phyloP scores from a whole-genome alignment of 805 yeast genomes.

The Tetrapisispora fleetii region DNA sequence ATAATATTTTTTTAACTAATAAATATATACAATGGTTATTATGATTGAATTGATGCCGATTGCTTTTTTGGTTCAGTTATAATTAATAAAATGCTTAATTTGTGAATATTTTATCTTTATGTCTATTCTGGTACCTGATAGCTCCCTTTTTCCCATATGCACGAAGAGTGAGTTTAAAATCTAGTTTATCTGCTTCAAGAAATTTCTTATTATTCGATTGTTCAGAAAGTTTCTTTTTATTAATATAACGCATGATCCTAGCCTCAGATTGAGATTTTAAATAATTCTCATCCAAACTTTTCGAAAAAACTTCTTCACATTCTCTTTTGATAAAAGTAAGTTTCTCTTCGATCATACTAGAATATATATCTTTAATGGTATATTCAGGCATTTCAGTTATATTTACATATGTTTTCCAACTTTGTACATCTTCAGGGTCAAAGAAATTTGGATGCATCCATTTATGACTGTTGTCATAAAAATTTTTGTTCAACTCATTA shows the following conservation, averaged over 20 bases:
- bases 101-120: neutral
- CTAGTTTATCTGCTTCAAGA: neutral
- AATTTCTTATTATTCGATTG: no score
- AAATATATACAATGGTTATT: neutral
- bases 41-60: neutral
- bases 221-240: neutral
- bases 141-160: slow-evolving; percentile 2
- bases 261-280: neutral
- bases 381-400: slow-evolving; percentile 16
- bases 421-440: slow-evolving; percentile 17
- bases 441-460: slow-evolving; percentile 21
- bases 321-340: neutral
- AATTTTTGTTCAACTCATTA: slow-evolving; percentile 17
- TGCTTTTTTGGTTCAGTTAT: no score
- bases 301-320: neutral
- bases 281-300: neutral
- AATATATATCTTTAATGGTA: neutral
- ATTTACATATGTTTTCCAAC: slow-evolving; percentile 29
- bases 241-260: neutral
- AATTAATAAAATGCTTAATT: no score
- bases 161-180: neutral
- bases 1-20: neutral
- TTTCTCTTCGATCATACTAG: slow-evolving; percentile 1
- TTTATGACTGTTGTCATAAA: slow-evolving; percentile 8
- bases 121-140: neutral